Evolutionary conservation across 1,139 yeast genomes (phyloP).

Genomic region (Citeromyces hawaiiensis): DNA sequence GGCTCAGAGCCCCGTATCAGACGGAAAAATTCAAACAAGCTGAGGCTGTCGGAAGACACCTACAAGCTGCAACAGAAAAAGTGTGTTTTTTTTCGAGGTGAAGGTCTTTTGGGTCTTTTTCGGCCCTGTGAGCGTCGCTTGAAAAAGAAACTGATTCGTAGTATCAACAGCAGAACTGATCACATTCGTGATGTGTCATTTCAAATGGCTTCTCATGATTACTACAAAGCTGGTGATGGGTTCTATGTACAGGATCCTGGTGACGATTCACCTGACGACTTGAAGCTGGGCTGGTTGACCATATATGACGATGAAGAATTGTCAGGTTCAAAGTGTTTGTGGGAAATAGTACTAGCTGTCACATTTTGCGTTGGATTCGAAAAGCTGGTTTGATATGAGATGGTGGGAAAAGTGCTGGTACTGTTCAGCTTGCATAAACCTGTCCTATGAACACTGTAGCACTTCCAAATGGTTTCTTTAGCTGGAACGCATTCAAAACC

Average conservation of each 20-base stretch:
- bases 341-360: constrained; percentile 40
- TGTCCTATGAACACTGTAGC: too few relatives aligned
- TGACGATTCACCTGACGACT: constrained; percentile 49
- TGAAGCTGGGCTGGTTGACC: constrained; percentile 52
- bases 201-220: constrained; percentile 8
- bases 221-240: constrained; percentile 44
- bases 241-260: constrained; percentile 28
- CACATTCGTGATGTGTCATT: background rate
- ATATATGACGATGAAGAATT: constrained; percentile 31
- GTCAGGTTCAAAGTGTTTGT: constrained; percentile 24
- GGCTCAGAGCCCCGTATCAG: constrained; percentile 32
- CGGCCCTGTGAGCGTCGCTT: constrained; percentile 37
- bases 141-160: constrained; percentile 24
- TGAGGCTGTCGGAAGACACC: constrained; percentile 12
- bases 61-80: constrained; percentile 16
- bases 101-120: constrained; percentile 29
- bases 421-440: too few relatives aligned
- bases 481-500: too few relatives aligned
- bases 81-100: constrained; percentile 20
- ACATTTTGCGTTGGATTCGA: constrained; percentile 43
- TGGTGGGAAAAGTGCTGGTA: too few relatives aligned
- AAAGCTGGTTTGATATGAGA: background rate
- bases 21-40: constrained; percentile 12
- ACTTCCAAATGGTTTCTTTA: too few relatives aligned
- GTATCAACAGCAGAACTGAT: constrained; percentile 3